These are phyloP conservation scores for Thelonectria olida DNA, from an alignment of 2,329 filamentous ascomycete species.

Conservation along the genomic window DNA sequence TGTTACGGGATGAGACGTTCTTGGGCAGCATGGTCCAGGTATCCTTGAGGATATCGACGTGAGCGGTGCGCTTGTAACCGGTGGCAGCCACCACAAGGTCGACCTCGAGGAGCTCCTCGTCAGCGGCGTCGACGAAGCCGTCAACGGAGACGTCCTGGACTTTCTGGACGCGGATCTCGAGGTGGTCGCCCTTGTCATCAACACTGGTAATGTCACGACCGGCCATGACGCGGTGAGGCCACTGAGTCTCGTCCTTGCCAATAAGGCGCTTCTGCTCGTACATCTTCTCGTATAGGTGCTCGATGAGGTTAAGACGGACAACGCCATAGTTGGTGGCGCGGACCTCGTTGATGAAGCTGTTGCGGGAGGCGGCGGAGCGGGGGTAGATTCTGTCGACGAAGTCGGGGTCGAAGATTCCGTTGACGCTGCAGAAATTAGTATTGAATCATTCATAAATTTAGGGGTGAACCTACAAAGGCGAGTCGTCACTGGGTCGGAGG, in stretches of 20 bases:
- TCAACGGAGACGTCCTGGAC: constrained; percentile 51
- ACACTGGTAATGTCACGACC: constrained; percentile 72
- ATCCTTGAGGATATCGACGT: constrained; percentile 78
- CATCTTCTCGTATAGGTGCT: constrained; percentile 86
- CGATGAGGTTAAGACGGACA: constrained; percentile 88
- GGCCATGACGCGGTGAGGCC: constrained; percentile 84
- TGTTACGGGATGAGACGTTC: constrained; percentile 39
- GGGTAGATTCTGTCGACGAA: constrained; percentile 81
- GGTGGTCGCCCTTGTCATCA: constrained; percentile 58
- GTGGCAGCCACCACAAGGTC: constrained; percentile 88
- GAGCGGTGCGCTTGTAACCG: constrained; percentile 81
- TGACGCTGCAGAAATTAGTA: constrained; percentile 68
- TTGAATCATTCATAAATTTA: not conserved
- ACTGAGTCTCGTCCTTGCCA: constrained; percentile 72
- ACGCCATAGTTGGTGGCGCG: constrained; percentile 94
- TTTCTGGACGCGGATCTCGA: constrained; percentile 69
- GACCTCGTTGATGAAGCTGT: constrained; percentile 70
- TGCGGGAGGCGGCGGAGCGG: constrained; percentile 70
- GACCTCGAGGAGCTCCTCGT: constrained; percentile 73
- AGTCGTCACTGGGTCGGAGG: constrained; percentile 91
- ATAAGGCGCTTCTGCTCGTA: constrained; percentile 84
- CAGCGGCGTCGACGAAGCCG: constrained; percentile 47
- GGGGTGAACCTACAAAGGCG: constrained; percentile 77
- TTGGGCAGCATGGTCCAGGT: constrained; percentile 73
- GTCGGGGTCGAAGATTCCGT: constrained; percentile 94